Conservation (phyloP, 768 basidiomycete genomes). For the Psilocybe tampanensis region DNA sequence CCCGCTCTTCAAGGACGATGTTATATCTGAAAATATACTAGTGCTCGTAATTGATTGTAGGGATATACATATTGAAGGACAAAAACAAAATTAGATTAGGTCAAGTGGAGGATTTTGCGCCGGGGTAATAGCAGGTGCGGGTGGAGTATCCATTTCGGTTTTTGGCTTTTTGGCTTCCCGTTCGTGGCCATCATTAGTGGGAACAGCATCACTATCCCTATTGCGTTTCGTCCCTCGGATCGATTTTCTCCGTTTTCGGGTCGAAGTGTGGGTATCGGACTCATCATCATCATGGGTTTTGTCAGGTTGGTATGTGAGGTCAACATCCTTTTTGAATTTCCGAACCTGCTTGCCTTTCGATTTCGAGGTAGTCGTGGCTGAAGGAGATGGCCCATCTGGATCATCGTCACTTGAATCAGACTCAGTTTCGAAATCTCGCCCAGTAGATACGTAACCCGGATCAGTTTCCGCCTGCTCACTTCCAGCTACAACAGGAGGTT, state of each 20-base stretch:
- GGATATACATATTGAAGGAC: not conserved
- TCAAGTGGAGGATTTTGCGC: not conserved
- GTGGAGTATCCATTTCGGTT: constrained; percentile 21
- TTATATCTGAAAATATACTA: no score
- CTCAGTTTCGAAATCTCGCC: constrained; percentile 24
- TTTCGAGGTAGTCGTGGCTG: constrained; percentile 14
- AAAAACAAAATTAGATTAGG: not conserved
- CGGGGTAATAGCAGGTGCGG: not conserved
- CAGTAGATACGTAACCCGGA: constrained; percentile 21
- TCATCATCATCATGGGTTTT: constrained; percentile 29
- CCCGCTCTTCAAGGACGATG: no score
- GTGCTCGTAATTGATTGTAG: no score
- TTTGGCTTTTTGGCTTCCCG: constrained; percentile 39
- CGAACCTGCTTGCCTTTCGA: constrained; percentile 17
- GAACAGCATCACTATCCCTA: constrained; percentile 30
- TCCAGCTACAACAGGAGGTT: not conserved
- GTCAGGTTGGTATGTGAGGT: constrained; percentile 41
- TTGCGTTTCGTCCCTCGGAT: constrained; percentile 38
- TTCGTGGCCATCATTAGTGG: constrained; percentile 25
- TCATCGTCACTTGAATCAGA: constrained; percentile 29
- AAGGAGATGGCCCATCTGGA: constrained; percentile 24
- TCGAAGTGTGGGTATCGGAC: constrained; percentile 20
- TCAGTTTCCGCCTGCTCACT: constrained; percentile 2
- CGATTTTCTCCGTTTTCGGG: constrained; percentile 21
- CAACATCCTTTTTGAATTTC: constrained; percentile 27